Conservation (phyloP, 2,329 filamentous ascomycete species). For the Corynespora cassiicola region DNA sequence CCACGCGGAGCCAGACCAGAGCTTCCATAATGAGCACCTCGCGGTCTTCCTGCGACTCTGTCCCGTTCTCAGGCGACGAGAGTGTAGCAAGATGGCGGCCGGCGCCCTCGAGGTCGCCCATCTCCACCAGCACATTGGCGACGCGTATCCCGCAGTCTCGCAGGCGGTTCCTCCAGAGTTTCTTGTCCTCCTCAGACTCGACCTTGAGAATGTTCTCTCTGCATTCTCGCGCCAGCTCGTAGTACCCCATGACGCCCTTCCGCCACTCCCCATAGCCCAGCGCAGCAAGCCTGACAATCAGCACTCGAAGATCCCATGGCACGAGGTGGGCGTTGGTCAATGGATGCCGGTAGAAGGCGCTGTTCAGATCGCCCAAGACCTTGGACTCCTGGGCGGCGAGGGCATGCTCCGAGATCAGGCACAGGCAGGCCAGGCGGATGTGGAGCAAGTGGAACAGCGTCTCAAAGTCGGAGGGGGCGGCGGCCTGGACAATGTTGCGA, state of each 20-base stretch:
- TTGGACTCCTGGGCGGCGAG: slow-evolving; percentile 67
- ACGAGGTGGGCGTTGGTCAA: slow-evolving; percentile 64
- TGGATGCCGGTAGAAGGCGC: slow-evolving; percentile 59
- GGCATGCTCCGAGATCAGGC: slow-evolving; percentile 72
- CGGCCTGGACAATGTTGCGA: slow-evolving; percentile 61
- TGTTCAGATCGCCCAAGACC: slow-evolving; percentile 66
- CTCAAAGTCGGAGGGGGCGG: slow-evolving; percentile 63
- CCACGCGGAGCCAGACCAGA: slow-evolving; percentile 78
- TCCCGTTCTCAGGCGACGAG: slow-evolving; percentile 49
- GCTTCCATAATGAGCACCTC: slow-evolving; percentile 54
- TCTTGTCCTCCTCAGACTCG: slow-evolving; percentile 59
- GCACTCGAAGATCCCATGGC: slow-evolving; percentile 84
- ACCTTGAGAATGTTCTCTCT: slow-evolving; percentile 61
- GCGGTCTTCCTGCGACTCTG: slow-evolving; percentile 38
- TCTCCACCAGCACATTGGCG: slow-evolving; percentile 75
- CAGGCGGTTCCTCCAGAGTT: slow-evolving; percentile 75
- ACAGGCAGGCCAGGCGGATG: slow-evolving; percentile 80
- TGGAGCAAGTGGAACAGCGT: slow-evolving; percentile 81
- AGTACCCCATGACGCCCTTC: slow-evolving; percentile 86
- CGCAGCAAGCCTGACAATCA: slow-evolving; percentile 83
- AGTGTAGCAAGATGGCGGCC: slow-evolving; percentile 73
- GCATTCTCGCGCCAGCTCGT: slow-evolving; percentile 84
- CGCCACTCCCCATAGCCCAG: slow-evolving; percentile 85
- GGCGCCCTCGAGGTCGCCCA: slow-evolving; percentile 86
- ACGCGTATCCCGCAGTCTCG: slow-evolving; percentile 74